phyloP scores from a whole-genome alignment of 2,329 filamentous ascomycete genomes.

The Cercospora berteroae region DNA sequence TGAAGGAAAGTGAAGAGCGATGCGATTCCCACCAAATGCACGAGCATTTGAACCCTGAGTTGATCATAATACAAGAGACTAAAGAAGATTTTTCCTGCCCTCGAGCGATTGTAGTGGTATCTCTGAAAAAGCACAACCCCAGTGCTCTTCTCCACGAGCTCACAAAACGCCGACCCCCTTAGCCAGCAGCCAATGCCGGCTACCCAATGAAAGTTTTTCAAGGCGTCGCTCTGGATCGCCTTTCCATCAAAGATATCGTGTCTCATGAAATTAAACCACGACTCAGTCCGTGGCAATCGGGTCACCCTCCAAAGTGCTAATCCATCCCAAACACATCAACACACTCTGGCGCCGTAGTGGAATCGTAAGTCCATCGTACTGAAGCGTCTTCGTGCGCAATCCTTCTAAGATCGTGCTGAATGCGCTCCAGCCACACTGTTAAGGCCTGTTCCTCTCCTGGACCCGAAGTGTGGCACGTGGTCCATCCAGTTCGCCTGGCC shows the following conservation, averaged over 20 bases:
- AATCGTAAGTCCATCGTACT: constrained; percentile 9
- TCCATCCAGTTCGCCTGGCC: constrained; percentile 45
- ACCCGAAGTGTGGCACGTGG: constrained; percentile 41
- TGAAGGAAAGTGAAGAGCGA: not conserved
- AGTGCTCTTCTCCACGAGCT: not conserved
- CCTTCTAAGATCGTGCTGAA: constrained; percentile 30
- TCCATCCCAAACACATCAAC: not conserved
- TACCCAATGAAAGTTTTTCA: constrained; percentile 1
- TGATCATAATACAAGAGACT: constrained; percentile 13
- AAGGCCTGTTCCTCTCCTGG: constrained; percentile 42
- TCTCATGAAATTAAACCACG: constrained; percentile 1
- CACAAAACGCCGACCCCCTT: not conserved
- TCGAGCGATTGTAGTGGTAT: constrained; percentile 20
- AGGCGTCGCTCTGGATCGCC: not conserved
- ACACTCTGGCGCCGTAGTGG: constrained; percentile 4
- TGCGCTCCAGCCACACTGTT: constrained; percentile 38
- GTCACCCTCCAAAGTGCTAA: not conserved
- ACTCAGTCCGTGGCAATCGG: not conserved
- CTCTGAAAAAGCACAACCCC: constrained; percentile 16
- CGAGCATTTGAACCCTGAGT: not conserved
- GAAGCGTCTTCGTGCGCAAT: not conserved
- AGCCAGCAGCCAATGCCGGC: not conserved
- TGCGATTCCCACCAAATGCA: not conserved
- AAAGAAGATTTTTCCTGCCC: constrained; percentile 8
- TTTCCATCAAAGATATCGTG: not conserved